A percentile compares a stretch with the other conserved stretches of the same genome.
Conservation (phyloP, 1,139 yeast genomes). For the Trichomonascaceae sp. region DNA sequence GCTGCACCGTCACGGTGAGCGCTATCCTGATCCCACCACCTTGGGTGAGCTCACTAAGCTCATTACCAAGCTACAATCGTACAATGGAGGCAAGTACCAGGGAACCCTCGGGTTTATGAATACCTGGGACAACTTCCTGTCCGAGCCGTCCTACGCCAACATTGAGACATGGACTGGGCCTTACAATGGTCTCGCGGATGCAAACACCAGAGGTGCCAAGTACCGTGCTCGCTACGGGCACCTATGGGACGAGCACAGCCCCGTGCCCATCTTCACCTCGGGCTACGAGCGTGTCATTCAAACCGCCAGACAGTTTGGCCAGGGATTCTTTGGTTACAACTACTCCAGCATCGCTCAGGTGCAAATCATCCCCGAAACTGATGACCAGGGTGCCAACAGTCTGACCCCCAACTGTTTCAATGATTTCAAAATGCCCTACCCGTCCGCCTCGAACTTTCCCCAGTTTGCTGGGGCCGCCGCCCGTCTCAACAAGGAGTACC, state of each 20-base stretch:
- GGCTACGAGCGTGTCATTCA: constrained; percentile 29
- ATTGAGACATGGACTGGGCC: constrained; percentile 24
- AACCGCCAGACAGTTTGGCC: constrained; percentile 29
- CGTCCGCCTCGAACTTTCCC: constrained; percentile 9
- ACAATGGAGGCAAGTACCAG: no score
- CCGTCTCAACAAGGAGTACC: constrained; percentile 29
- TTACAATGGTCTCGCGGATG: constrained; percentile 24
- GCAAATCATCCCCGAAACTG: constrained; percentile 27
- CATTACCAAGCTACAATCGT: no score
- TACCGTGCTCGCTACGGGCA: constrained; percentile 26
- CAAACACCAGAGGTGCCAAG: constrained; percentile 21
- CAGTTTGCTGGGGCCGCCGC: constrained; percentile 28
- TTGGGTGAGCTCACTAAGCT: constrained; percentile 9
- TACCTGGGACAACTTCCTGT: constrained; percentile 25
- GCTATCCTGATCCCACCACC: constrained; percentile 36
- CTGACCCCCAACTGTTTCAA: constrained; percentile 24
- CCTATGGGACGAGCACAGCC: constrained; percentile 23
- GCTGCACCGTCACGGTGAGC: constrained; percentile 58
- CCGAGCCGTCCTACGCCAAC: constrained; percentile 17
- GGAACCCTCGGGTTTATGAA: constrained; percentile 29
- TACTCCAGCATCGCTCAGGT: constrained; percentile 25
- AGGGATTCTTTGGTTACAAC: constrained; percentile 30
- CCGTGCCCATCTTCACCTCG: constrained; percentile 28
- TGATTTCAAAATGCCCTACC: not conserved
- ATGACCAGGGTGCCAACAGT: constrained; percentile 29